Evolutionary conservation across 129 eudicot species (phyloP).

Genomic region (Chrysanthemum makinoi): DNA sequence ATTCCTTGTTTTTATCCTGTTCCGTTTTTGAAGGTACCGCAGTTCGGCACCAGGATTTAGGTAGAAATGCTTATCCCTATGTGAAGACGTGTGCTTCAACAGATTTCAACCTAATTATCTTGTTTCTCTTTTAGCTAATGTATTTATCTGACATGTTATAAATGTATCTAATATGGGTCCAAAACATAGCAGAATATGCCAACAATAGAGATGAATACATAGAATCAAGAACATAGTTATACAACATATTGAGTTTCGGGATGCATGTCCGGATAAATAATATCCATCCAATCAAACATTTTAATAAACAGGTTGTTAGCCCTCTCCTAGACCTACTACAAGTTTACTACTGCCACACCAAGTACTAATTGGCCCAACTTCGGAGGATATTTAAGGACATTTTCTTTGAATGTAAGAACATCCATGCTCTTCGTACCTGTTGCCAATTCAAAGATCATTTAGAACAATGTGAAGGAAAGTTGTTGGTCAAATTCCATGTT

Average conservation of each 20-base stretch:
- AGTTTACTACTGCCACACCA: slow-evolving; percentile 1
- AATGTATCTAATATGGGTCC: too few species aligned
- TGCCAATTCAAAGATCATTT: background rate
- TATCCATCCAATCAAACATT: background rate
- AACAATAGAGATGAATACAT: background rate
- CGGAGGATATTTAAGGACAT: slow-evolving; percentile 53
- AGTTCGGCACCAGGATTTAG: too few species aligned
- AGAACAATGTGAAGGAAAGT: background rate
- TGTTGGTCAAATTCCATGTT: background rate
- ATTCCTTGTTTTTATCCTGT: too few species aligned
- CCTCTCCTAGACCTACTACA: slow-evolving; percentile 21
- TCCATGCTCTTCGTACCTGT: slow-evolving; percentile 96
- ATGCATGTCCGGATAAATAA: background rate
- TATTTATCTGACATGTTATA: too few species aligned
- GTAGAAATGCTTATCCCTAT: too few species aligned
- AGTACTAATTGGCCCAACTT: slow-evolving; percentile 1
- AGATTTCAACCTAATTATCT: too few species aligned
- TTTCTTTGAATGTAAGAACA: slow-evolving; percentile 88
- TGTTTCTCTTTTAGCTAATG: too few species aligned
- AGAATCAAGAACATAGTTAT: slow-evolving; percentile 10
- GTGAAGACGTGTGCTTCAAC: too few species aligned
- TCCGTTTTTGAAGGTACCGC: background rate
- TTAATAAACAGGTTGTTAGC: slow-evolving; percentile 21
- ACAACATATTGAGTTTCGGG: slow-evolving; percentile 13
- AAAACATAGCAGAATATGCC: too few species aligned